Conservation (phyloP, 805 yeast genomes). For the Metschnikowia noctiluminum region DNA sequence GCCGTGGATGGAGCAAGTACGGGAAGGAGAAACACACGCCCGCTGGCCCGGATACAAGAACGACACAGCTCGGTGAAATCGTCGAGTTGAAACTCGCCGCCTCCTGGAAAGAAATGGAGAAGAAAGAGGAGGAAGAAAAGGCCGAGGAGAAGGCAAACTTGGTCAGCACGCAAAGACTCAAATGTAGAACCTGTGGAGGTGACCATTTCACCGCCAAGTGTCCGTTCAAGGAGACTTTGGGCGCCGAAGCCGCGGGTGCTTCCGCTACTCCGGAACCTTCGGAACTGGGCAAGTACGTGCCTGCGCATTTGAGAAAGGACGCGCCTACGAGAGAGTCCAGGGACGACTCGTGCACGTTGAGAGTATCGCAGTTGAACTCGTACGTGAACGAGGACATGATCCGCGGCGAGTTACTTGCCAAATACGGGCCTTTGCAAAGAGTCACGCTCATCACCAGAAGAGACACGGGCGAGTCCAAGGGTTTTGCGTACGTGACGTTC, state of each 20-base stretch:
- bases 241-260: constrained; percentile 46
- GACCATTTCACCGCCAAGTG: constrained; percentile 91
- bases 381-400: constrained; percentile 79
- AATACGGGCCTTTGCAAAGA: constrained; percentile 67
- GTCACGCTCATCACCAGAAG: constrained; percentile 83
- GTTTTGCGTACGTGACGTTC: constrained; percentile 91
- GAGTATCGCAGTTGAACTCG: constrained; percentile 87
- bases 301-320: constrained; percentile 45
- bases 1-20: constrained; percentile 84
- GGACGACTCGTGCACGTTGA: constrained; percentile 84
- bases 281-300: constrained; percentile 35
- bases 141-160: constrained; percentile 41
- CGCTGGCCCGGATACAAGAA: constrained; percentile 84
- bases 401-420: constrained; percentile 64
- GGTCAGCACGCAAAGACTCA: constrained; percentile 43
- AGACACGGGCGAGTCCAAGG: constrained; percentile 92
- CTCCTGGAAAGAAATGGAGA: constrained; percentile 73
- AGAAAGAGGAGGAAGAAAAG: constrained; percentile 61
- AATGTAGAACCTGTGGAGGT: constrained; percentile 92
- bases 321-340: constrained; percentile 50
- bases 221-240: constrained; percentile 90
- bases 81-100: constrained; percentile 72
- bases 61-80: constrained; percentile 86
- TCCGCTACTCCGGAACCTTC: constrained; percentile 27
- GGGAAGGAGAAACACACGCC: constrained; percentile 73